Evolutionary conservation across 495 filamentous ascomycete genomes (phyloP), one percentile per base, ranked within the genome.

Genomic region (Penicillium crystallinum): DNA sequence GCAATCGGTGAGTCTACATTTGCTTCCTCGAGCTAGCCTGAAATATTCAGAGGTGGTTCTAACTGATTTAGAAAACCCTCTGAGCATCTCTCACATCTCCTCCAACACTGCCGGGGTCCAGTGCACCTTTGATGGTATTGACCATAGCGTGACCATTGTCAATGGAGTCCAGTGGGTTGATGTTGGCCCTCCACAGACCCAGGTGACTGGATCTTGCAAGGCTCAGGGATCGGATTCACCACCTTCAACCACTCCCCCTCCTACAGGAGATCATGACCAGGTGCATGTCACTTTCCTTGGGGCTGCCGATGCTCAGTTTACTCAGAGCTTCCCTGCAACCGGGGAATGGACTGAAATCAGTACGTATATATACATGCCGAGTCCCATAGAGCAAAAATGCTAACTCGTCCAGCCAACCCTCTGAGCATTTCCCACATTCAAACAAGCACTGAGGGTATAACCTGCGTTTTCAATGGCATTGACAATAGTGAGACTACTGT

Each of bases 151-250:
- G 5, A 69, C 66, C 0, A 37, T 46, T 12, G 51, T 70, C 15
- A 57, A 57, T 25, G 62, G 59, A 1, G 54, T 30, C 6, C 18
- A 52, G 4, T 56, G 31, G 19, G 56, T 63, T 1, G 58, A 64
- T 54, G 68, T 71, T 41, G 64, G 62, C 10, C 64, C 68, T 31
- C 71, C 71, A 4, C 70, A 74, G 65, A 63, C 68, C 6, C 72
- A 73, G 44, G 31, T 62, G n/a, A 63, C 54, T 8, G 72, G 65
- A 15, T 52, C 61, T 46, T 74, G 71, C 55, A 25, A 27, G 18
- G 36, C 34, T 47, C 31, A 33, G n/a, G 40, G 43, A 27, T 14
- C 47, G 15, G 17, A 36, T 15, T 35, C 47, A 22, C 2, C 38
- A 10, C 21, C 52, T n/a, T 15, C 37, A 12, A 22, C 37, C 18